Base-by-base conservation (phyloP, 2,329 filamentous ascomycete species). In the Teratosphaeriaceae sp. region DNA sequence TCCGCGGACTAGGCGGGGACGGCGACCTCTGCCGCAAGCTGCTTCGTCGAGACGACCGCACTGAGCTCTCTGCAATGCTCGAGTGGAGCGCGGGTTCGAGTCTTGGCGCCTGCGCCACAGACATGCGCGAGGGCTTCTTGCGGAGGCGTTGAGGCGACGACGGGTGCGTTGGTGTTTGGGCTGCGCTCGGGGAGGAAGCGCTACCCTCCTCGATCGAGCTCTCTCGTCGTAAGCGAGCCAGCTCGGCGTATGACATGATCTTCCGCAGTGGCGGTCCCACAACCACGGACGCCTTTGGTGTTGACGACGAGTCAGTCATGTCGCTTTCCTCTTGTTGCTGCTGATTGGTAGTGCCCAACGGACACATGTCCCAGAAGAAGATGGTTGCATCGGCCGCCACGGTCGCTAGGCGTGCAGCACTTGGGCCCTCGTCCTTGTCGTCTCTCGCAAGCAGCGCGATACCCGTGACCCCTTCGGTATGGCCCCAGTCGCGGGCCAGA, bases 391-490 rank as follows among this genome's bases (percentile, higher is more conserved):
- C 71, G 2, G 67, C 68, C 12, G 71, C 71, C 3, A 72, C 70
- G 1, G 70, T 74, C 13, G 73, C 65, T 2, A 74, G 57, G 58
- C 6, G 63, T 47, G 40, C 57, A 45, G 26, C 54, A 47, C 49
- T 45, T 9, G 19, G 34, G 13, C 27, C 24, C 5, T 36, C 40
- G 24, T 38, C 21, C 11, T 21, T 23, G 27, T 2, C 58, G 48
- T 13, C 49, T 53, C 42, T 84, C 78, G 9, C 46, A 37, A 9
- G 48, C 48, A 96, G 67, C 3, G 84, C 77, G 15, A 94, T 80
- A 47, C 89, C 89, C 40, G 86, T 94, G 50, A 98, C 88, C 7
- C 89, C 85, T 60, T 96, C 89, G 0, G 89, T 95, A 55, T 98
- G 92, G 1, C 92, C 92, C 79, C 88, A 96, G 66, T 97, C 92